phyloP scores from a whole-genome alignment of 257 asterid species.

The Jasminum sambac region DNA sequence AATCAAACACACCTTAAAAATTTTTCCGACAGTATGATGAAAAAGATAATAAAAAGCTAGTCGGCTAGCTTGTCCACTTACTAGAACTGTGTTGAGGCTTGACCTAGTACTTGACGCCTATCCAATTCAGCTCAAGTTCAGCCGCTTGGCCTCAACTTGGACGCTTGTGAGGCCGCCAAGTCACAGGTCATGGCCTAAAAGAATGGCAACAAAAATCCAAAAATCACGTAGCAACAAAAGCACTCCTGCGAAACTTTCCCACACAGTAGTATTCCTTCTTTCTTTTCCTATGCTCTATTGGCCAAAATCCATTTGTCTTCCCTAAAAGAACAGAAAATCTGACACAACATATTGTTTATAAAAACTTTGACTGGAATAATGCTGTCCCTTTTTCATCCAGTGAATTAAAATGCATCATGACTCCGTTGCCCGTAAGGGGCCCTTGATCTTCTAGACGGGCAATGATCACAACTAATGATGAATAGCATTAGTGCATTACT shows the following conservation, averaged over 20 bases:
- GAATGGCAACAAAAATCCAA: conserved; percentile 2
- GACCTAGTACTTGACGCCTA: conserved; percentile 11
- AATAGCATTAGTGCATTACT: neutral
- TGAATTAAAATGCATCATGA: neutral
- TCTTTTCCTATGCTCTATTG: neutral
- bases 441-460: neutral
- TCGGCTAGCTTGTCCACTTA: neutral
- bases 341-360: conserved; percentile 4
- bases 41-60: neutral
- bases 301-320: conserved; percentile 11
- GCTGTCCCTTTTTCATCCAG: neutral
- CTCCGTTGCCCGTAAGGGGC: neutral
- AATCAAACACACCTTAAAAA: too few species aligned
- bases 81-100: conserved; percentile 1
- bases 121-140: conserved; percentile 13
- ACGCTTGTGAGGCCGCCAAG: too few species aligned
- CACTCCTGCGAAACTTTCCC: neutral
- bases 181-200: too few species aligned
- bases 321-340: neutral
- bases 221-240: neutral
- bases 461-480: neutral
- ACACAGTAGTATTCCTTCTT: neutral
- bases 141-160: neutral
- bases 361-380: neutral
- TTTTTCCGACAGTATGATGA: neutral